Evolutionary conservation across 2,329 filamentous ascomycete genomes (phyloP), one percentile per base, ranked within the genome.

Genomic region (Cladosporium cucumerinum): DNA sequence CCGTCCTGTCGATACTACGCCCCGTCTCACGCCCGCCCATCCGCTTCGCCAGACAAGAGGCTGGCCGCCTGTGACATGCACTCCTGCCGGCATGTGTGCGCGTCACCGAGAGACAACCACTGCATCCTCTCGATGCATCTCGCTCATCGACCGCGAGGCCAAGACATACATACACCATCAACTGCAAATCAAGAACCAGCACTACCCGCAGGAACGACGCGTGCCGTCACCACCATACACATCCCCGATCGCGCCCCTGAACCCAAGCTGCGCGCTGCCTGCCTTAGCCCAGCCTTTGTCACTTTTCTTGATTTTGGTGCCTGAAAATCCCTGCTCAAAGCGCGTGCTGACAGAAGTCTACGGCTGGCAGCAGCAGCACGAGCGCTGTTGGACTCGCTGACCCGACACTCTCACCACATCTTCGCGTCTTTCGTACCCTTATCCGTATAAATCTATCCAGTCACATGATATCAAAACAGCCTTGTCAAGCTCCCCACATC

Each of bases 291-390:
- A 51, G 39, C 43, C 46, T 18, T 21, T 61, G 58, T 57, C 39
- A 39, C 25, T n/a, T 63, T 57, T 48, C 61, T 63, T 49, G 61
- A 5, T 63, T 57, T 63, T 49, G 39, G 61, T 63, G 61, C 61
- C 61, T 63, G 61, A 57, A 30, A 57, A 63, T 63, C 51, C 28
- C 21, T 61, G 43, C 36, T 49, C 58, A 28, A 26, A 26, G 12
- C 46, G 58, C 34, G 46, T 58, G 55, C 55, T 58, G 55, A 58
- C 55, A 58, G 36, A 58, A 58, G 55, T 58, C 55, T 39, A 34
- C 55, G 30, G 55, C 55, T 43, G 55, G 23, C 30, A 52, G 25
- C 49, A 18, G 11, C 16, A 34, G 32, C 32, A 34, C 32, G 32
- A 34, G 32, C 16, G 8, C 23, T 54, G 18, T 30, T 54, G 49